Evolutionary conservation across 306 rosid genomes (phyloP).

Genomic region (Vigna mungo): DNA sequence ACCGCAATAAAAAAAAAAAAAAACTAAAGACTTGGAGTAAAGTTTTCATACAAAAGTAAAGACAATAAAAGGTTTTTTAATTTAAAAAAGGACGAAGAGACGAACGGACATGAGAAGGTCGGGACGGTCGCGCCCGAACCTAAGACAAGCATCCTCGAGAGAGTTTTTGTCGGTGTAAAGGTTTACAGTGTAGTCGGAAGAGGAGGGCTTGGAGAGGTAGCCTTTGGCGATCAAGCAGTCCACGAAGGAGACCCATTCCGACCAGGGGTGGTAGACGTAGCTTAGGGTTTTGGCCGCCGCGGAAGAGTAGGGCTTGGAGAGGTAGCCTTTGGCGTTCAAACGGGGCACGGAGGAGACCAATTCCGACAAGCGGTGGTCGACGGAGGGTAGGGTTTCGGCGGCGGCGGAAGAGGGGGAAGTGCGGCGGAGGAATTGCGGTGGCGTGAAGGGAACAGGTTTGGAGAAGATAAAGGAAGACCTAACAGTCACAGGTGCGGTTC

Average conservation of each 20-base stretch:
- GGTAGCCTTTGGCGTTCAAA: no score
- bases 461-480: constrained; percentile 43
- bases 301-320: no score
- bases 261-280: no score
- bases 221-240: constrained; percentile 75
- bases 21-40: no score
- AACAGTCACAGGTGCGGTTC: constrained; percentile 22
- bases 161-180: constrained; percentile 60
- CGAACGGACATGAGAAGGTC: constrained; percentile 69
- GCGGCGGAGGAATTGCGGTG: constrained; percentile 42
- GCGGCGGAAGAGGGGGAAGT: constrained; percentile 36
- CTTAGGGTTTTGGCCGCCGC: no score
- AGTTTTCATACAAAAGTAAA: no score
- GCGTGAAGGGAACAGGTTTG: constrained; percentile 43
- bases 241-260: constrained; percentile 54
- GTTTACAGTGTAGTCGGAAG: not conserved
- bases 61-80: no score
- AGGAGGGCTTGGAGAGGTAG: constrained; percentile 56
- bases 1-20: no score
- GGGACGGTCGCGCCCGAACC: constrained; percentile 87
- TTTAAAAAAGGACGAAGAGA: not conserved
- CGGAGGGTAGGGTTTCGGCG: constrained; percentile 37
- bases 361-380: constrained; percentile 89
- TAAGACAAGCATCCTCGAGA: constrained; percentile 76
- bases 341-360: constrained; percentile 51